Conservation (phyloP, 2,329 filamentous ascomycete genomes). For the Sporothrix brasiliensis region DNA sequence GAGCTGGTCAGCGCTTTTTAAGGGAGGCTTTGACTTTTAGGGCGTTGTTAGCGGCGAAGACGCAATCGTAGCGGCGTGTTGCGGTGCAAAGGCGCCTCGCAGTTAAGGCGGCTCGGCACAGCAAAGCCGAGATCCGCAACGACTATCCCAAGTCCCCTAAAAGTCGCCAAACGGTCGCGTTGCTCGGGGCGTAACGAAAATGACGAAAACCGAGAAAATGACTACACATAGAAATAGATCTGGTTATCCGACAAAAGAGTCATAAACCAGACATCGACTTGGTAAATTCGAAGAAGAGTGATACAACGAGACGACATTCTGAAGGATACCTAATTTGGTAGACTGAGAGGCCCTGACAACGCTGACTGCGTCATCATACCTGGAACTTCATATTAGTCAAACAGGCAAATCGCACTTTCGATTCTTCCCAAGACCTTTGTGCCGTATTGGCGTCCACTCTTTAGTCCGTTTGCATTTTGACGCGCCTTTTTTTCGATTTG, state of each 20-base stretch:
- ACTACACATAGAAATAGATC: not conserved
- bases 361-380: not conserved
- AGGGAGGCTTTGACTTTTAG: not conserved
- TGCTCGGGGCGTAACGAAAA: not conserved
- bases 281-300: not conserved
- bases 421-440: not conserved
- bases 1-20: conserved; percentile 8
- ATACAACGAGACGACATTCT: not conserved
- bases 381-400: not conserved
- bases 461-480: not conserved
- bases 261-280: not conserved
- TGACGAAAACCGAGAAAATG: not conserved
- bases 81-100: not conserved
- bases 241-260: not conserved
- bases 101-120: conserved; percentile 15
- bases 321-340: not conserved
- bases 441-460: not conserved
- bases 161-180: not conserved
- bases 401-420: not conserved
- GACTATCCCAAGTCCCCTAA: not conserved
- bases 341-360: not conserved
- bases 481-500: too few species aligned
- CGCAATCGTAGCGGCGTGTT: not conserved
- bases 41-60: not conserved
- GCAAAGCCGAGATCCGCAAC: conserved; percentile 11